These are phyloP conservation scores for Hypoxylon lienhwacheense DNA, from an alignment of 495 filamentous ascomycete genomes.

Conservation along the genomic window DNA sequence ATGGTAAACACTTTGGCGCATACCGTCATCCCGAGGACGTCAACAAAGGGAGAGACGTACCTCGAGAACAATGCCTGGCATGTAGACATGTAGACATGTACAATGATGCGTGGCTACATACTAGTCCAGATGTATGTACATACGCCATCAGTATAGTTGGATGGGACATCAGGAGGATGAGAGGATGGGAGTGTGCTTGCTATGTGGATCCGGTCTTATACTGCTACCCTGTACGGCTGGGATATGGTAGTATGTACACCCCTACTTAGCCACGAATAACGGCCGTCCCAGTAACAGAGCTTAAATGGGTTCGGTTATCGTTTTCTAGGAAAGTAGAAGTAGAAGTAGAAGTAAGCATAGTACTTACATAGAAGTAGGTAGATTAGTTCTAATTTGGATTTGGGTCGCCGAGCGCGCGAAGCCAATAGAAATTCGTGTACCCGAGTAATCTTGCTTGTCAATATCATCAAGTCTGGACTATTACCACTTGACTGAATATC, in stretches of 20 bases:
- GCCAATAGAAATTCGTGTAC: conserved; percentile 23
- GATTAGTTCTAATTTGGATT: too few species aligned
- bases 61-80: conserved; percentile 27
- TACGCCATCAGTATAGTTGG: too few species aligned
- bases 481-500: neutral
- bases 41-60: conserved; percentile 4
- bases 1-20: conserved; percentile 12
- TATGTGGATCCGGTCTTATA: conserved; percentile 31
- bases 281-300: neutral
- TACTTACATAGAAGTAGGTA: too few species aligned
- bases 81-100: conserved; percentile 30
- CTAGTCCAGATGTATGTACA: conserved; percentile 12
- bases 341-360: neutral
- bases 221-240: conserved; percentile 21
- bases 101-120: conserved; percentile 36
- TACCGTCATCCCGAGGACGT: conserved; percentile 12
- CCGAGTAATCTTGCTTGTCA: conserved; percentile 6
- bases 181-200: conserved; percentile 21
- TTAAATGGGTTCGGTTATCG: conserved; percentile 22
- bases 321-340: conserved; percentile 9
- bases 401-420: conserved; percentile 28
- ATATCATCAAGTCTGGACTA: neutral
- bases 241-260: conserved; percentile 12
- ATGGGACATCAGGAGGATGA: neutral
- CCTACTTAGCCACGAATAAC: conserved; percentile 16